Conservation (phyloP, 139 green algal species). For the Chlorella sp. region DNA sequence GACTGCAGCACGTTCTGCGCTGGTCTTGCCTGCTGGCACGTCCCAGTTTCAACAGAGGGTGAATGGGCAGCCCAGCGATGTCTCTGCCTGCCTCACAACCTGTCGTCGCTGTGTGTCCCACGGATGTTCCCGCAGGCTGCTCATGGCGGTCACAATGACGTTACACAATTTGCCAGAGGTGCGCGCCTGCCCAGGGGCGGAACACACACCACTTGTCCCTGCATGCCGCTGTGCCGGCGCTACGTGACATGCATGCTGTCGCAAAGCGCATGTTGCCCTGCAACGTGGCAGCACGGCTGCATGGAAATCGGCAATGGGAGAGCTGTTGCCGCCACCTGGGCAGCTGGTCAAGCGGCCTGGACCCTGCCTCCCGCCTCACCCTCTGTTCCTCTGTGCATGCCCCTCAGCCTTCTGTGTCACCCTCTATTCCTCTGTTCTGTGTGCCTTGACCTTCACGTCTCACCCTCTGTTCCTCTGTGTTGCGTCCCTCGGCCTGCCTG, state of each 20-base stretch:
- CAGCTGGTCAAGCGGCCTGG: no score
- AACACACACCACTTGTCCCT: background rate
- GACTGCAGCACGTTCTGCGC: background rate
- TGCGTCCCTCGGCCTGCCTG: no score
- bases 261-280: background rate
- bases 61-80: no score
- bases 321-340: background rate
- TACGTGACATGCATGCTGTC: slow-evolving; percentile 68
- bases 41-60: no score
- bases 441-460: background rate
- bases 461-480: background rate
- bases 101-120: background rate
- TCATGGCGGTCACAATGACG: slow-evolving; percentile 91
- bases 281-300: background rate
- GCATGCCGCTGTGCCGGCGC: background rate
- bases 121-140: slow-evolving; percentile 46
- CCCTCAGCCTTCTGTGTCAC: no score
- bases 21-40: background rate
- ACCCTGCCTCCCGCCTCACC: background rate
- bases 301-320: background rate
- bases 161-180: slow-evolving; percentile 89
- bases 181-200: slow-evolving; percentile 11
- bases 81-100: background rate
- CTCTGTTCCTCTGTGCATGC: background rate
- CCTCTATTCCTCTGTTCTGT: background rate